Evolutionary conservation across 768 basidiomycete genomes (phyloP).

Genomic region (Hydnomerulius pinastri): DNA sequence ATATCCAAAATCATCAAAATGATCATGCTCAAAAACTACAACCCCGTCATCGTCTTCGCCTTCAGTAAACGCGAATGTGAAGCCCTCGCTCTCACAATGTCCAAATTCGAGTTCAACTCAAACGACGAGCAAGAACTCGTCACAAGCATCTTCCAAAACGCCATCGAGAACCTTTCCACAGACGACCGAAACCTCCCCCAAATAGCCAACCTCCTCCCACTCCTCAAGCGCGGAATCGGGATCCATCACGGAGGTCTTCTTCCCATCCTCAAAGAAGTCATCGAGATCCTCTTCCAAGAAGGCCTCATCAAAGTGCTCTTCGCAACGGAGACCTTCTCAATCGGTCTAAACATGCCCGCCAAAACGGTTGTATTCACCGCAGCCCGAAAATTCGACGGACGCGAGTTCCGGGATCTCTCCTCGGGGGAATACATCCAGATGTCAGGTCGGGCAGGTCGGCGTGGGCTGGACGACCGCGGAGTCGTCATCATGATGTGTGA

Average conservation of each 20-base stretch:
- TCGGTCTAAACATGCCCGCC: slow-evolving; percentile 98
- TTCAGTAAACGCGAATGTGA: slow-evolving; percentile 99
- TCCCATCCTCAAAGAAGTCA: slow-evolving; percentile 97
- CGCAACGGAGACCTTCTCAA: slow-evolving; percentile 98
- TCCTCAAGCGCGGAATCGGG: slow-evolving; percentile 93
- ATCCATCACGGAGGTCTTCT: slow-evolving; percentile 98
- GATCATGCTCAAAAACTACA: slow-evolving; percentile 97
- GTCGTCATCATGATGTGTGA: slow-evolving; percentile 99
- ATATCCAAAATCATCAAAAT: slow-evolving; percentile 97
- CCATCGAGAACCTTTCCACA: slow-evolving; percentile 83
- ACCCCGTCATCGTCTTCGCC: slow-evolving; percentile 97
- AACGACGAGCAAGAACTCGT: slow-evolving; percentile 90
- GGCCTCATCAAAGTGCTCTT: slow-evolving; percentile 97
- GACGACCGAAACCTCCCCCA: slow-evolving; percentile 92
- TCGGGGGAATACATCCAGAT: slow-evolving; percentile 99
- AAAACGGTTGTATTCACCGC: slow-evolving; percentile 98
- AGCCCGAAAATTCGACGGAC: slow-evolving; percentile 94
- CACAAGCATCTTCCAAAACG: slow-evolving; percentile 88
- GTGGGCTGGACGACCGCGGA: slow-evolving; percentile 97
- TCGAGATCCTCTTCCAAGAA: slow-evolving; percentile 98
- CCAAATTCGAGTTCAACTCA: slow-evolving; percentile 95
- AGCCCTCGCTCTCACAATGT: slow-evolving; percentile 83
- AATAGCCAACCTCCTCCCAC: slow-evolving; percentile 88
- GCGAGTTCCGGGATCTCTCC: slow-evolving; percentile 89
- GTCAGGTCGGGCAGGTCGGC: slow-evolving; percentile 96